Conservation (phyloP, 192 early-diverging fungal species). For the Coemansia sp. region DNA sequence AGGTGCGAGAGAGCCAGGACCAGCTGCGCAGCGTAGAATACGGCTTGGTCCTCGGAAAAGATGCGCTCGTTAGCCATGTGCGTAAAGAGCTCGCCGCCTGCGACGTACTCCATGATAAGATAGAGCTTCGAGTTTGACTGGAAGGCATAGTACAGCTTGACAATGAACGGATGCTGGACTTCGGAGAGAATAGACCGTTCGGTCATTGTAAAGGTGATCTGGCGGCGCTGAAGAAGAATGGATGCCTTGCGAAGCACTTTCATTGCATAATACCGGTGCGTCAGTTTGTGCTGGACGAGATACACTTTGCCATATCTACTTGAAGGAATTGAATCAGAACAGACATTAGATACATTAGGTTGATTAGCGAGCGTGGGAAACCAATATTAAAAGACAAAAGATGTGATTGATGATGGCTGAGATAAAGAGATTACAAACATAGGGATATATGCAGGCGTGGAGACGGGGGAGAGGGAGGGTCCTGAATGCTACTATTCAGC, state of each 20-base stretch:
- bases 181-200: constrained; percentile 86
- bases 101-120: constrained; percentile 87
- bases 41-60: constrained; percentile 76
- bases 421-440: too few relatives aligned
- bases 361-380: neutral
- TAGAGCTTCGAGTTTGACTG: constrained; percentile 85
- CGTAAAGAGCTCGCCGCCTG: constrained; percentile 92
- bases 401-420: too few relatives aligned
- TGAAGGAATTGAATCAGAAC: neutral
- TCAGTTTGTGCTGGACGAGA: constrained; percentile 71
- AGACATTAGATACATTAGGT: neutral
- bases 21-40: constrained; percentile 88
- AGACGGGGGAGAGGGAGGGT: too few relatives aligned
- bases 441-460: too few relatives aligned
- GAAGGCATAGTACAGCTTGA: constrained; percentile 90
- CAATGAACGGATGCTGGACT: constrained; percentile 87
- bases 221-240: constrained; percentile 77
- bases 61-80: constrained; percentile 67
- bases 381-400: neutral
- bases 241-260: constrained; percentile 91
- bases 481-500: neutral
- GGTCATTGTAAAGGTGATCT: constrained; percentile 79
- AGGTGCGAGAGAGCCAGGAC: constrained; percentile 84
- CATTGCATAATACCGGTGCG: constrained; percentile 75
- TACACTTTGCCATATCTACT: constrained; percentile 80